Evolutionary conservation across 805 yeast species (phyloP).

Genomic region (Candida mattraensis): DNA sequence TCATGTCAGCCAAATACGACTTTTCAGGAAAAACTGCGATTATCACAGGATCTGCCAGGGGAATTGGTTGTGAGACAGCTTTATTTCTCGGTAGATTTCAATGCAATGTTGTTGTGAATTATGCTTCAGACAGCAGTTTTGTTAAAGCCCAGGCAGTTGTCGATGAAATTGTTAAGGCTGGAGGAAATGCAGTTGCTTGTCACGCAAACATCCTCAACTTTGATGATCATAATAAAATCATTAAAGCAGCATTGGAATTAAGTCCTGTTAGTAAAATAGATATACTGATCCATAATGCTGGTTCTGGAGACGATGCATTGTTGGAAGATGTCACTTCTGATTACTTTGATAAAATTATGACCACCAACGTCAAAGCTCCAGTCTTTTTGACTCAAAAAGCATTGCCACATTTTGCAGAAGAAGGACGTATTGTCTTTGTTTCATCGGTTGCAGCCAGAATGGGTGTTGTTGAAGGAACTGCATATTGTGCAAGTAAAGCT

Average conservation of each 20-base stretch:
- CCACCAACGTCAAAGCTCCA: constrained; percentile 46
- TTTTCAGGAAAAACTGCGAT: constrained; percentile 14
- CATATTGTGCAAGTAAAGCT: constrained; percentile 45
- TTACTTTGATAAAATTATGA: constrained; percentile 37
- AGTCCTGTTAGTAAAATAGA: constrained; percentile 32
- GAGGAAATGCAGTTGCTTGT: constrained; percentile 12
- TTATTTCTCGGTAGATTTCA: constrained; percentile 17
- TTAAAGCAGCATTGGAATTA: constrained; percentile 10
- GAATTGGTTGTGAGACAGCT: constrained; percentile 21
- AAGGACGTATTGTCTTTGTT: constrained; percentile 46
- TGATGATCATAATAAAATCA: constrained; percentile 1
- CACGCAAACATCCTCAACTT: constrained; percentile 10
- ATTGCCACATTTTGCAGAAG: constrained; percentile 41
- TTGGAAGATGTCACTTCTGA: constrained; percentile 25
- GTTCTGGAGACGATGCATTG: constrained; percentile 34
- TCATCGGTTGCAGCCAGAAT: constrained; percentile 51
- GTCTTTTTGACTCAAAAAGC: constrained; percentile 45
- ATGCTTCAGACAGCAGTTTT: constrained; percentile 4
- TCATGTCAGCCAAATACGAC: constrained; percentile 7
- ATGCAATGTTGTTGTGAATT: constrained; percentile 21
- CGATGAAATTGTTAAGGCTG: constrained; percentile 5
- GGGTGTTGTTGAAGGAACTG: constrained; percentile 46
- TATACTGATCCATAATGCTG: constrained; percentile 44
- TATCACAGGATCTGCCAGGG: constrained; percentile 23
- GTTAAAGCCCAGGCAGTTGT: constrained; percentile 7